Evolutionary conservation across 805 yeast species (phyloP).

Genomic region (Candida suzukii): DNA sequence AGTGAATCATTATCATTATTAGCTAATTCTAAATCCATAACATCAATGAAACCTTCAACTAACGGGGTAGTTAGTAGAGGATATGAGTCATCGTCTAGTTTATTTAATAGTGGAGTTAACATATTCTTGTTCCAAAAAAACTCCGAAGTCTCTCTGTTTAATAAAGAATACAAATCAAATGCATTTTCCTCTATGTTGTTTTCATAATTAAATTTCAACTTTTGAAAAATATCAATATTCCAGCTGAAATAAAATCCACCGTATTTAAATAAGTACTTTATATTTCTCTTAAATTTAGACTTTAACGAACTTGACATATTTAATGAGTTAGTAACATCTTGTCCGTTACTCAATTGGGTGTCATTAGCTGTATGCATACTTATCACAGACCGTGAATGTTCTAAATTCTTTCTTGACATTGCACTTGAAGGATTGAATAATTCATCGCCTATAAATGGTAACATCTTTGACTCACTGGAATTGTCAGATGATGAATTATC

Average conservation of each 20-base stretch:
- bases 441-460: too few species aligned
- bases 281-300: conserved; percentile 8
- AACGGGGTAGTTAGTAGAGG: conserved; percentile 5
- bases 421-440: too few species aligned
- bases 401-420: not conserved
- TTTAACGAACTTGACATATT: conserved; percentile 6
- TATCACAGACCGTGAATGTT: not conserved
- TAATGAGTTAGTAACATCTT: too few species aligned
- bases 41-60: conserved; percentile 14
- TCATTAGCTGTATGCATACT: not conserved
- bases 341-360: too few species aligned
- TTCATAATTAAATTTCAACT: not conserved
- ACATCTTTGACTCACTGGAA: too few species aligned
- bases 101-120: not conserved
- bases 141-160: conserved; percentile 4
- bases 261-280: conserved; percentile 9
- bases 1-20: not conserved
- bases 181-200: not conserved
- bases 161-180: not conserved
- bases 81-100: not conserved
- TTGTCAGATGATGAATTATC: too few species aligned
- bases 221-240: conserved; percentile 8
- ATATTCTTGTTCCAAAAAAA: conserved; percentile 16
- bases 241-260: conserved; percentile 18
- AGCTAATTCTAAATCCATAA: conserved; percentile 4